phyloP scores from a whole-genome alignment of 306 rosid species.

The Coriaria nepalensis region DNA sequence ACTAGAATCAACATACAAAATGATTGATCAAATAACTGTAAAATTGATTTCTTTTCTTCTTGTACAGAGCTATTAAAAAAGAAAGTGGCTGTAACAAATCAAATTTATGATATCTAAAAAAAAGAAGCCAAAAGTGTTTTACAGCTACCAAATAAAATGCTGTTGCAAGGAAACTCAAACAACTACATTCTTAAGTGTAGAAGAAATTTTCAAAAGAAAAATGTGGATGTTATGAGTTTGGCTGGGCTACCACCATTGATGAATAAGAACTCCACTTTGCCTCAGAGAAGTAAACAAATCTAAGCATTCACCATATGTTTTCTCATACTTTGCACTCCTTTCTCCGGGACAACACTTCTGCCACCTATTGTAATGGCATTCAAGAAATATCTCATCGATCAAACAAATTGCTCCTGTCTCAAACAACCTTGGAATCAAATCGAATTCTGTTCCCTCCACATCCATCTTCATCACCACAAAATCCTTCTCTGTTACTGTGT shows the following conservation, averaged over 20 bases:
- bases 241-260: conserved; percentile 71
- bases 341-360: conserved; percentile 92
- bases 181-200: no score
- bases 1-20: no score
- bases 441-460: conserved; percentile 92
- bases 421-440: conserved; percentile 72
- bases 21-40: no score
- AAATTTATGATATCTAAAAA: no score
- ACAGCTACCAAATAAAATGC: no score
- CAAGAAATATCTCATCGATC: conserved; percentile 89
- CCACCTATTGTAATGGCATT: conserved; percentile 97
- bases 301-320: conserved; percentile 73
- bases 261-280: conserved; percentile 90
- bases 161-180: no score
- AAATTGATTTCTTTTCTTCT: no score
- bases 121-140: no score
- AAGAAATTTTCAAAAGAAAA: no score
- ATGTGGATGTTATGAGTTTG: no score
- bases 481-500: conserved; percentile 49
- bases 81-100: no score
- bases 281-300: conserved; percentile 64
- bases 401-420: conserved; percentile 88
- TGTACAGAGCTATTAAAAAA: no score
- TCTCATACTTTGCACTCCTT: conserved; percentile 81
- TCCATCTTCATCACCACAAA: conserved; percentile 99